Percentiles rank a stretch among this genome's conserved stretches.
phyloP scores from a whole-genome alignment of 2,329 filamentous ascomycete genomes.

The Fusarium sp. region DNA sequence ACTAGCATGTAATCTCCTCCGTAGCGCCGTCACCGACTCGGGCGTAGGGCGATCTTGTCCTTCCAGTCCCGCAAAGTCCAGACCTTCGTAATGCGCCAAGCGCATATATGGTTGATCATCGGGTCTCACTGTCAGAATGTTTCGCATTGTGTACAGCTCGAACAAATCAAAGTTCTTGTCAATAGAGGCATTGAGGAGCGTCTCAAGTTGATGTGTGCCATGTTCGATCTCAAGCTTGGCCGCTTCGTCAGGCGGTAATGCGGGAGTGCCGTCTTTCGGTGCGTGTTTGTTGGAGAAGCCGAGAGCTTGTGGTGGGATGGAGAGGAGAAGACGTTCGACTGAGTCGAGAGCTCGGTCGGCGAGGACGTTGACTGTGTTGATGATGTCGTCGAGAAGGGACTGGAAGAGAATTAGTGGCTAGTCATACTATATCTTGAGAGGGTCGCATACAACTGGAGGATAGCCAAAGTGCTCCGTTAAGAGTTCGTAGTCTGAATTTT shows the following conservation, averaged over 20 bases:
- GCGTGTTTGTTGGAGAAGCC: slow-evolving; percentile 75
- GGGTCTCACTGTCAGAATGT: slow-evolving; percentile 77
- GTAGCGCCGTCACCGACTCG: slow-evolving; percentile 77
- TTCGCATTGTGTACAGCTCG: slow-evolving; percentile 90
- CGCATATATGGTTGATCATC: slow-evolving; percentile 83
- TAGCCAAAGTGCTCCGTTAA: slow-evolving; percentile 97
- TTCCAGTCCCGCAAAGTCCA: slow-evolving; percentile 58
- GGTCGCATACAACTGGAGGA: slow-evolving; percentile 80
- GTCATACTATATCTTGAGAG: neutral
- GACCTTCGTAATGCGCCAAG: slow-evolving; percentile 84
- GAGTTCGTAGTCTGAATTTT: slow-evolving; percentile 70
- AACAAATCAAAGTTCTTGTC: slow-evolving; percentile 89
- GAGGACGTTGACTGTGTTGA: slow-evolving; percentile 95
- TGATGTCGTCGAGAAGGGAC: slow-evolving; percentile 97
- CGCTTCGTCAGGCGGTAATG: slow-evolving; percentile 57
- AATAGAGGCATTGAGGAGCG: slow-evolving; percentile 81
- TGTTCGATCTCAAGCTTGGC: slow-evolving; percentile 81
- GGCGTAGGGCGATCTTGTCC: slow-evolving; percentile 62
- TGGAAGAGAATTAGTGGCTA: slow-evolving; percentile 52
- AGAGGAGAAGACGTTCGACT: slow-evolving; percentile 84
- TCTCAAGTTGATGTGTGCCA: slow-evolving; percentile 87
- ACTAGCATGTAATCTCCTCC: slow-evolving; percentile 82
- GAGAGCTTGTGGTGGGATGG: slow-evolving; percentile 78
- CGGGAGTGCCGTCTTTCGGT: slow-evolving; percentile 52
- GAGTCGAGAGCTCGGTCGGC: slow-evolving; percentile 90